phyloP scores from a whole-genome alignment of 1,284 basidiomycete species.

The Rhodotorula sp. region DNA sequence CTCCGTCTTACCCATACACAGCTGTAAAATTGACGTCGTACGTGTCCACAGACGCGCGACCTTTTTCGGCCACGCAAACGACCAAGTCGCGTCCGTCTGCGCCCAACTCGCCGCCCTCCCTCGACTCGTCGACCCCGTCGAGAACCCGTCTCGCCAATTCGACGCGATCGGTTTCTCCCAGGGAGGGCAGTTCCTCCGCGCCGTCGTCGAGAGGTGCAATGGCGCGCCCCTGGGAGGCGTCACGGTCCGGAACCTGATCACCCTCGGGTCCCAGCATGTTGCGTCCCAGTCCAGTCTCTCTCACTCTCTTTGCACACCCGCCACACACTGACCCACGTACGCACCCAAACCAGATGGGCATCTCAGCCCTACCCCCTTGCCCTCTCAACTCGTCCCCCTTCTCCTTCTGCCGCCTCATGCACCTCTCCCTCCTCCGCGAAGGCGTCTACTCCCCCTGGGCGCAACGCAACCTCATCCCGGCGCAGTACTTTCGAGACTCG shows the following conservation, averaged over 20 bases:
- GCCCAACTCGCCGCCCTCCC: conserved; percentile 66
- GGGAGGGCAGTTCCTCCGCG: conserved; percentile 91
- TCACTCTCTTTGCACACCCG: too few relatives aligned
- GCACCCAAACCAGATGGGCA: conserved; percentile 36
- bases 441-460: conserved; percentile 82
- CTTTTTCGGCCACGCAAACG: conserved; percentile 73
- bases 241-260: conserved; percentile 72
- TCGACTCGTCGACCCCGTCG: conserved; percentile 56
- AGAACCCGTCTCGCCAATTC: conserved; percentile 54
- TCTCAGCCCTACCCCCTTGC: conserved; percentile 63
- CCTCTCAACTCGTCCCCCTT: conserved; percentile 51
- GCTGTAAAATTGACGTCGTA: too few relatives aligned
- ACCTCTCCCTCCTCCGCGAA: conserved; percentile 48
- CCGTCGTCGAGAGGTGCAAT: conserved; percentile 75
- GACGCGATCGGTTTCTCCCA: conserved; percentile 92
- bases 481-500: conserved; percentile 92
- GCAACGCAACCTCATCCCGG: conserved; percentile 76
- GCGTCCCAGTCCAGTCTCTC: not conserved
- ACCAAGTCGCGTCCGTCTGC: conserved; percentile 66
- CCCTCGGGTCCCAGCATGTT: conserved; percentile 55
- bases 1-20: too few relatives aligned
- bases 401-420: conserved; percentile 32
- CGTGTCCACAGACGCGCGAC: conserved; percentile 58
- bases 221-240: conserved; percentile 37
- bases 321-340: too few relatives aligned